Evolutionary conservation across 2,329 filamentous ascomycete genomes (phyloP).

Genomic region (Calonectria leucothoes): DNA sequence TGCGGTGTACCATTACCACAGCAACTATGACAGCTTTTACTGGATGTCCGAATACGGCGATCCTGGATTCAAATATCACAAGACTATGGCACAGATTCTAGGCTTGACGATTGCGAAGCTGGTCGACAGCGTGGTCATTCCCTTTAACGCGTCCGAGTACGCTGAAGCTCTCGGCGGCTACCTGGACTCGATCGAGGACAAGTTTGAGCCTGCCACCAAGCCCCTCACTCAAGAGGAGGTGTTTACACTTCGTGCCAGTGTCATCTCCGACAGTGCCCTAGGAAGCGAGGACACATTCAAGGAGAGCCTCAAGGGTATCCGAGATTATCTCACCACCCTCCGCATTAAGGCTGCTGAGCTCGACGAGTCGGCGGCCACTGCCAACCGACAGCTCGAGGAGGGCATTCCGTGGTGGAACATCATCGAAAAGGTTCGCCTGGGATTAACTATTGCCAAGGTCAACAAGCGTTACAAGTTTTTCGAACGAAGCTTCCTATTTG

Average conservation of each 20-base stretch:
- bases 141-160: constrained; percentile 74
- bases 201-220: constrained; percentile 51
- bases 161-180: constrained; percentile 66
- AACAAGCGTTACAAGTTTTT: constrained; percentile 88
- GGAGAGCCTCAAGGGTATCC: constrained; percentile 52
- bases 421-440: constrained; percentile 74
- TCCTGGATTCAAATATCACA: constrained; percentile 73
- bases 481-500: constrained; percentile 83
- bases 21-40: constrained; percentile 89
- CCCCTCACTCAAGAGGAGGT: constrained; percentile 43
- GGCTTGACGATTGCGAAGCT: constrained; percentile 71
- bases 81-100: constrained; percentile 74
- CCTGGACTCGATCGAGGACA: constrained; percentile 62
- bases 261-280: constrained; percentile 34
- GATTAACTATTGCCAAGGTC: constrained; percentile 70
- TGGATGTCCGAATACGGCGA: constrained; percentile 91
- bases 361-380: constrained; percentile 57
- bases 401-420: constrained; percentile 84
- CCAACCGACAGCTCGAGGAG: constrained; percentile 55
- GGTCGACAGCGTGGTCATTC: constrained; percentile 70
- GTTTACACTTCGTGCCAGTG: constrained; percentile 44
- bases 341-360: constrained; percentile 56
- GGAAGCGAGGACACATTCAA: constrained; percentile 55
- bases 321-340: constrained; percentile 51
- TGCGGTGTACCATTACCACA: constrained; percentile 84